A percentile compares a stretch with the other conserved stretches of the same genome.
phyloP scores from a whole-genome alignment of 148 eudicot species.

The Diospyros lotus region DNA sequence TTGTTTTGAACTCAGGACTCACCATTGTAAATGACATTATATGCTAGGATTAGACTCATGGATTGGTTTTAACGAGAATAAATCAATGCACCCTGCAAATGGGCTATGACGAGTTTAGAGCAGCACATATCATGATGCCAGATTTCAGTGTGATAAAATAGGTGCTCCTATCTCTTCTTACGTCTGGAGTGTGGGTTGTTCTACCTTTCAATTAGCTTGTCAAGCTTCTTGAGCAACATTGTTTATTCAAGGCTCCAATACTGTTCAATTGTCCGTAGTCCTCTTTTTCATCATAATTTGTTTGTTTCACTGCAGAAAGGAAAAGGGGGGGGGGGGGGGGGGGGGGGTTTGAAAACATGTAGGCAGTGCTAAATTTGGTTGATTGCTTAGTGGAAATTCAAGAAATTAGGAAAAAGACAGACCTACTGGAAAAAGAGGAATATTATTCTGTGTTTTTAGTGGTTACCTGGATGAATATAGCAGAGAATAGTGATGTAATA shows the following conservation, averaged over 20 bases:
- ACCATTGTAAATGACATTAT: neutral
- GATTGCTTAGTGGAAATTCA: too few species aligned
- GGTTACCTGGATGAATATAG: too few species aligned
- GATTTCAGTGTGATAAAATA: neutral
- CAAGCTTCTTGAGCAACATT: neutral
- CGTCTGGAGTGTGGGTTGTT: neutral
- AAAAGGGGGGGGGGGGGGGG: too few species aligned
- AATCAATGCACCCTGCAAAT: neutral
- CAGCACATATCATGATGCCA: neutral
- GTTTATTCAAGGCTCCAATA: neutral
- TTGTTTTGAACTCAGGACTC: neutral
- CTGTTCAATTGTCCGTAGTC: neutral
- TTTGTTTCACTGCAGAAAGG: too few species aligned
- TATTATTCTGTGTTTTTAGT: too few species aligned
- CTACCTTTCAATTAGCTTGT: neutral
- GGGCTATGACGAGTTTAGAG: neutral
- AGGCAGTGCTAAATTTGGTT: too few species aligned
- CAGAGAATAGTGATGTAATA: too few species aligned
- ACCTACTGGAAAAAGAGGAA: too few species aligned
- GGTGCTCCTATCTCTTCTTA: neutral
- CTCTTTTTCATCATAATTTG: too few species aligned
- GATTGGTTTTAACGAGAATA: neutral
- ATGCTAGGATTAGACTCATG: neutral
- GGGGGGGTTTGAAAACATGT: too few species aligned
- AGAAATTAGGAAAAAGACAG: too few species aligned